Evolutionary conservation across 305 asterid species (phyloP).

Genomic region (Fraxinus greggii): DNA sequence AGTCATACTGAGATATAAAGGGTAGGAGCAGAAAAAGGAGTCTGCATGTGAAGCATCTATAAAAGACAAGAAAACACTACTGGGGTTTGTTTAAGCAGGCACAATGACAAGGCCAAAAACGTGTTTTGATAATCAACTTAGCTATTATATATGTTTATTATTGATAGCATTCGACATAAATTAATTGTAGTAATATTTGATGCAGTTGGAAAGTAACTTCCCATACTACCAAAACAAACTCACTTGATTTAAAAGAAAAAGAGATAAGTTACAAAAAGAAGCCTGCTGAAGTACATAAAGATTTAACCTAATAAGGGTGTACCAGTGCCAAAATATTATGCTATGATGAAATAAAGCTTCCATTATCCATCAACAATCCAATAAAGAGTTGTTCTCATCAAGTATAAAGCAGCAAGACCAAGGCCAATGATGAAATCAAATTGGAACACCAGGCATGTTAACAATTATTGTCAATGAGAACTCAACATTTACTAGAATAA

Average conservation of each 20-base stretch:
- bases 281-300: neutral
- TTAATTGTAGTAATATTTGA: neutral
- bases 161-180: neutral
- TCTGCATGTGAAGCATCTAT: neutral
- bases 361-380: neutral
- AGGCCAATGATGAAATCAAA: neutral
- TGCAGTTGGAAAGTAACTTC: neutral
- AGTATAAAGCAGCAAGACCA: neutral
- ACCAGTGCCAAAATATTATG: neutral
- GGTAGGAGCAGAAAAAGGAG: neutral
- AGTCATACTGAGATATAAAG: neutral
- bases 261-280: neutral
- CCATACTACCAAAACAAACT: neutral
- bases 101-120: neutral
- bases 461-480: neutral
- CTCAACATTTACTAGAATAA: neutral
- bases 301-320: neutral
- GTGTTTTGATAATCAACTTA: neutral
- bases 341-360: neutral
- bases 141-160: neutral
- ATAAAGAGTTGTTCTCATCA: neutral
- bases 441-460: slow-evolving; percentile 1
- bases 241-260: neutral
- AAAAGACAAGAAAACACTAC: neutral
- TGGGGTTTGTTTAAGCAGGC: neutral